phyloP scores from a whole-genome alignment of 345 rosid genomes.

The Adansonia digitata region DNA sequence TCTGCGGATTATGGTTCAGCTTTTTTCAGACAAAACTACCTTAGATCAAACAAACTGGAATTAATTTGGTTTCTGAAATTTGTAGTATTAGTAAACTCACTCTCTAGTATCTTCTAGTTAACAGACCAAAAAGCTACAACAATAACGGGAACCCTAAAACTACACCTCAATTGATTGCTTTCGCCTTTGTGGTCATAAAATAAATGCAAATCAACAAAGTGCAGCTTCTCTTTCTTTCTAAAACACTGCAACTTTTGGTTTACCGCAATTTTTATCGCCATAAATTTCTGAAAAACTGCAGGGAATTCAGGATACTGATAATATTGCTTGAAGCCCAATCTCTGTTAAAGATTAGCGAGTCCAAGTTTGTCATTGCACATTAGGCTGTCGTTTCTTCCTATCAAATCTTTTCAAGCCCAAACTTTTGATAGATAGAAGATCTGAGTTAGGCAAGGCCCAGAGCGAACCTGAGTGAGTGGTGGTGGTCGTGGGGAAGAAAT shows the following conservation, averaged over 20 bases:
- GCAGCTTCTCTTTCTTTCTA: background rate
- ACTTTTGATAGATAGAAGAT: no score
- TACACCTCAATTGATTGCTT: background rate
- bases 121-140: background rate
- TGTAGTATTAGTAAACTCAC: background rate
- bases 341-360: background rate
- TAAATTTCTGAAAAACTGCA: background rate
- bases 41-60: background rate
- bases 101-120: background rate
- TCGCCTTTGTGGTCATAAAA: background rate
- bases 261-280: no score
- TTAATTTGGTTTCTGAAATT: background rate
- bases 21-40: constrained; percentile 5
- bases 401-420: background rate
- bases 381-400: no score
- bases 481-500: background rate
- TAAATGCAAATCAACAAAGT: background rate
- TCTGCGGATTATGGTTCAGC: background rate
- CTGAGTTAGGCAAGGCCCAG: background rate
- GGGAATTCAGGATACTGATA: background rate
- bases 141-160: background rate
- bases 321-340: background rate
- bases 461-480: background rate
- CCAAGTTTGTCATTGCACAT: background rate
- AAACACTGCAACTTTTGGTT: no score